Evolutionary conservation across 345 rosid genomes (phyloP), one percentile per base, ranked within the genome.

Genomic region (Bretschneidera sinensis): DNA sequence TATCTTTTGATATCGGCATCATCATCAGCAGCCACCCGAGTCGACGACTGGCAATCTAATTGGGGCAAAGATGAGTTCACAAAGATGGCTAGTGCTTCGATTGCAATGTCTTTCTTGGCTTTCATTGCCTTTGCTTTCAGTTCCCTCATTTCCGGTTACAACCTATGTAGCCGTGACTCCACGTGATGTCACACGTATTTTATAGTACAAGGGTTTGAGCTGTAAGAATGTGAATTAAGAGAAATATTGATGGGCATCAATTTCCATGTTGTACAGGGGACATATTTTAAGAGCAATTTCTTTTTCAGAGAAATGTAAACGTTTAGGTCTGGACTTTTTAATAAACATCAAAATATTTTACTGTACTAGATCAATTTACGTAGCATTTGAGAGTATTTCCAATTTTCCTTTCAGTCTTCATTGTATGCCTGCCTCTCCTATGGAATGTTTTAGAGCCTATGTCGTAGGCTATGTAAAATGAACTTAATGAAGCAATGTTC

Each of bases 51-150:
- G 99, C 86, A 86, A 24, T 85, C 95, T 9, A 95, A 91, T 54
- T 95, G 99, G 99, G 99, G 99, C n/a, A 91, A 86, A 63, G 99
- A 95, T 54, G 84, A 81, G 65, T 95, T 95, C 84, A 95, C 97
- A 5, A 76, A 80, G 68, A 91, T 85, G 97, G 97, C 99, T 0
- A 95, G 78, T 65, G 94, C 92, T 11, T 95, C 99, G 0, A 70
- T 95, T 5, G 89, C 87, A 0, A 77, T 83, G 81, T 76, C 97
- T 23, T 91, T 95, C 58, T 55, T 88, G 21, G 96, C 95, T 39
- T 91, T 95, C 70, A 23, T 73, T 23, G 88, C 95, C 61, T 91
- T 83, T 69, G 92, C 95, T 24, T 57, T 73, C 58, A 91, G 96
- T 76, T 88, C 96, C 33, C 59, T 91, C 39, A 68, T 91, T 54